phyloP scores from a whole-genome alignment of 2,329 filamentous ascomycete species.

The Beauveria rudraprayagi region DNA sequence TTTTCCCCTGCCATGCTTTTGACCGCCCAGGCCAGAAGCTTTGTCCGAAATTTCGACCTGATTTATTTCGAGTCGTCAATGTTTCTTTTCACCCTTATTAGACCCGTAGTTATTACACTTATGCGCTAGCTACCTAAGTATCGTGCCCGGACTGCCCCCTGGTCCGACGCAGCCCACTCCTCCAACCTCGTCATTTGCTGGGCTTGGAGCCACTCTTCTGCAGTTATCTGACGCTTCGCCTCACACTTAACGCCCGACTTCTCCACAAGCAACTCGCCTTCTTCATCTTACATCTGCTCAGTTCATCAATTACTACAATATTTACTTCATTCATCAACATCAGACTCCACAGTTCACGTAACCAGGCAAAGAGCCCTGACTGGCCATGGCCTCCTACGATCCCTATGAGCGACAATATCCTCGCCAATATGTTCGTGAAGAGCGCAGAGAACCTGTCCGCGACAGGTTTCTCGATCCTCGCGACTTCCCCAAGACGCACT shows the following conservation, averaged over 20 bases:
- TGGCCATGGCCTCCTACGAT: conserved; percentile 41
- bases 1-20: not conserved
- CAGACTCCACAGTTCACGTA: conserved; percentile 25
- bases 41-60: not conserved
- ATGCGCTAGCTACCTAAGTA: not conserved
- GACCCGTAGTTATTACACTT: not conserved
- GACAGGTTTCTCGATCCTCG: conserved; percentile 46
- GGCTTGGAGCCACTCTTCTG: not conserved
- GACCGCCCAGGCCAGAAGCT: not conserved
- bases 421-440: conserved; percentile 46
- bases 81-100: not conserved
- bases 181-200: conserved; percentile 4
- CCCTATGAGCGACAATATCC: conserved; percentile 44
- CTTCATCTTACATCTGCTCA: not conserved
- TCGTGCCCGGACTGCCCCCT: not conserved
- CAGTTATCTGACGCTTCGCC: conserved; percentile 10
- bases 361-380: not conserved
- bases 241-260: conserved; percentile 1
- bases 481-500: conserved; percentile 38
- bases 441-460: conserved; percentile 42
- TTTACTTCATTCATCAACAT: not conserved
- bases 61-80: not conserved
- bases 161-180: not conserved
- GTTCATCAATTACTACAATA: conserved; percentile 1
- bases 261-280: conserved; percentile 4